Conservation (phyloP, 306 rosid genomes). For the Morella rubra region DNA sequence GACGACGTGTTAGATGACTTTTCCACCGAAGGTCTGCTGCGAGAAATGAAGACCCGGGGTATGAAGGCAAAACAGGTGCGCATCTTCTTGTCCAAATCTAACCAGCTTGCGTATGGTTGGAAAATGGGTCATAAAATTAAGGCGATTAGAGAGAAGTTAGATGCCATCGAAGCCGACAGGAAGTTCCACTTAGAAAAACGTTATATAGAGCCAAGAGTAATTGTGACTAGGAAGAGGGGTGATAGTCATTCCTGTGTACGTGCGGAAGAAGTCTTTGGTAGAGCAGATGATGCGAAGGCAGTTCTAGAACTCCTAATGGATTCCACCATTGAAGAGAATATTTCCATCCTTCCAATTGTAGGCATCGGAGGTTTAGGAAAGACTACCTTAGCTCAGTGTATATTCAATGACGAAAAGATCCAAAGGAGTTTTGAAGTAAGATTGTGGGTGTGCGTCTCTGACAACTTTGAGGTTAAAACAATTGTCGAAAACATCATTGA, state of each 20-base stretch:
- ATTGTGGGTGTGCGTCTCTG: constrained; percentile 1
- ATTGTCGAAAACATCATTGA: not conserved
- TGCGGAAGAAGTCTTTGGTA: not conserved
- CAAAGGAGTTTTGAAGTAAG: not conserved
- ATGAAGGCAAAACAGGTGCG: too few relatives aligned
- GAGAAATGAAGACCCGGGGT: too few relatives aligned
- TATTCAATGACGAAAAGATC: not conserved
- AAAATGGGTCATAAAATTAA: too few relatives aligned
- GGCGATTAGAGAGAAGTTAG: too few relatives aligned
- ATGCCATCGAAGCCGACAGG: too few relatives aligned
- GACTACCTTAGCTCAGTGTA: constrained; percentile 1
- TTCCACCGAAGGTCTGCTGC: too few relatives aligned
- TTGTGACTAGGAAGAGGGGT: too few relatives aligned
- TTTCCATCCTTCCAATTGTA: constrained; percentile 10
- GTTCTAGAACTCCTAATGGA: not conserved
- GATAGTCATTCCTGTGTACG: not conserved
- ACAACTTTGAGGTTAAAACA: not conserved
- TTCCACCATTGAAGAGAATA: not conserved
- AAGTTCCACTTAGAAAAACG: too few relatives aligned
- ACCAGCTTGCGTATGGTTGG: too few relatives aligned
- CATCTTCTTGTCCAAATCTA: too few relatives aligned
- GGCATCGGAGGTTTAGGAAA: constrained; percentile 14
- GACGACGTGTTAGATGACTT: too few relatives aligned
- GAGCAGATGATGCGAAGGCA: constrained; percentile 8
- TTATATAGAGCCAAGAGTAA: too few relatives aligned